Conservation (phyloP, 148 eudicot genomes). For the Rhododendron ferrugineum region DNA sequence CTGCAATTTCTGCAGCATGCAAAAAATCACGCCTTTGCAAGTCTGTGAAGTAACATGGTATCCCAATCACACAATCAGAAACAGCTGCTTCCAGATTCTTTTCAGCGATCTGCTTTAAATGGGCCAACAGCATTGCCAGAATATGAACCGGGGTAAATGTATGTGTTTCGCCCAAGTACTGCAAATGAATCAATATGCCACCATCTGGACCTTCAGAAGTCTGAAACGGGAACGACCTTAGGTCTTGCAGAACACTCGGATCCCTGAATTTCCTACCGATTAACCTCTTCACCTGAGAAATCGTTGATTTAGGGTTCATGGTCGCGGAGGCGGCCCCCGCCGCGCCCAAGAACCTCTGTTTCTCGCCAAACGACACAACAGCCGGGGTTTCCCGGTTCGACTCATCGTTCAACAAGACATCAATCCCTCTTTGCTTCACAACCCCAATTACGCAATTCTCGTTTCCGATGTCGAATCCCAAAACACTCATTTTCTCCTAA, state of each 20-base stretch:
- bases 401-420: constrained; percentile 82
- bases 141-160: constrained; percentile 74
- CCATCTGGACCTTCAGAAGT: constrained; percentile 75
- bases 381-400: constrained; percentile 77
- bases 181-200: constrained; percentile 57
- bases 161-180: constrained; percentile 48
- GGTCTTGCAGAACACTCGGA: constrained; percentile 56
- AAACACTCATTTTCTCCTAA: constrained; percentile 49
- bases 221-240: constrained; percentile 62
- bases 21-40: constrained; percentile 68
- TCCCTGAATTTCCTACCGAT: constrained; percentile 57
- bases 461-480: constrained; percentile 88
- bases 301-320: constrained; percentile 79
- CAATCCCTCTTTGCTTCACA: constrained; percentile 75
- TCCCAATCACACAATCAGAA: constrained; percentile 72
- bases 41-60: constrained; percentile 79
- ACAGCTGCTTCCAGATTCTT: constrained; percentile 48
- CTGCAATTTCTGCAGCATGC: constrained; percentile 71
- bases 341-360: constrained; percentile 75
- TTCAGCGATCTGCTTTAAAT: constrained; percentile 72
- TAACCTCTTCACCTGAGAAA: constrained; percentile 84
- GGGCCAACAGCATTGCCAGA: constrained; percentile 85
- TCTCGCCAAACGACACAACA: constrained; percentile 87
- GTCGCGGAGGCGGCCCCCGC: constrained; percentile 68
- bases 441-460: constrained; percentile 83